Evolutionary conservation across 331 rosid genomes (phyloP).

Genomic region (Quercus phellos): DNA sequence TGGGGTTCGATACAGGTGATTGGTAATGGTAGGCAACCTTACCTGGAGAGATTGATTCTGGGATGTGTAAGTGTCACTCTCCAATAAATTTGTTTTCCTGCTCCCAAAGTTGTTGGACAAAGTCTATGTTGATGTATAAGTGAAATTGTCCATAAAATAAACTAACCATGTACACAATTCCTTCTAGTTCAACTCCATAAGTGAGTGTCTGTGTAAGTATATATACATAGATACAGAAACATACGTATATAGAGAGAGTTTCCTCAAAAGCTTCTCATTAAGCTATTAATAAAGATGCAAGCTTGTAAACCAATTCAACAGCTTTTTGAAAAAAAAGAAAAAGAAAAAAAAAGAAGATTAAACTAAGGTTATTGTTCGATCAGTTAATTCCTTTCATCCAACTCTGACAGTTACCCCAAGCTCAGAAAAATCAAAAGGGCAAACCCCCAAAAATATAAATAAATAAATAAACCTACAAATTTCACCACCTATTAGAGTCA

Average conservation of each 20-base stretch:
- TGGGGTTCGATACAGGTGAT: too few species aligned
- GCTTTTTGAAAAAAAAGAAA: neutral
- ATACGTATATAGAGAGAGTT: neutral
- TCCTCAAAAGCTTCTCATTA: neutral
- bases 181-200: neutral
- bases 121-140: neutral
- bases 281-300: neutral
- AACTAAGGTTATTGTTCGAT: slow-evolving; percentile 5
- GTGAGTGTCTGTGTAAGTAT: neutral
- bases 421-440: neutral
- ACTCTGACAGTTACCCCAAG: slow-evolving; percentile 13
- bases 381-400: slow-evolving; percentile 25
- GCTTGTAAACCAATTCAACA: neutral
- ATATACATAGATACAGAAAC: neutral
- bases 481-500: neutral
- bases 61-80: too few species aligned
- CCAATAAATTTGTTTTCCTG: too few species aligned
- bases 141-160: neutral
- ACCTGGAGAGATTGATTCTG: too few species aligned
- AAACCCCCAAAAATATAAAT: neutral
- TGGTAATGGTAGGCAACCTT: too few species aligned
- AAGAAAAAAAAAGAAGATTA: neutral
- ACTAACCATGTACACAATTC: neutral
- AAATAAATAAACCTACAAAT: neutral
- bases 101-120: too few species aligned